Evolutionary conservation across 163 green algal species (phyloP).

Genomic region (Scenedesmus sp.): DNA sequence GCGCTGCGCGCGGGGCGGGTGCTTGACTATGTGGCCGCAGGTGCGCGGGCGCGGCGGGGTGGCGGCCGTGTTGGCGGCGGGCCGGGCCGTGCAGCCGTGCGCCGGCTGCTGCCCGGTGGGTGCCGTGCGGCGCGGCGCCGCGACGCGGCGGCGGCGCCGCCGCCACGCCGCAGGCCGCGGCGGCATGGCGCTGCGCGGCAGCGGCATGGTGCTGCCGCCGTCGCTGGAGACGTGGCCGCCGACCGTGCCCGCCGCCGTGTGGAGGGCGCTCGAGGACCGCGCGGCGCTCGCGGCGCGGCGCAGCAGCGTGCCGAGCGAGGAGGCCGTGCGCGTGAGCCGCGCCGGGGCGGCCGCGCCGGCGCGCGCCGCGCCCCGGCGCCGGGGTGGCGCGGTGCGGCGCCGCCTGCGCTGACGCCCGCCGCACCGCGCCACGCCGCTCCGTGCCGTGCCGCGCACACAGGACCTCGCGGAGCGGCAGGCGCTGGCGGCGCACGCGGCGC

Average conservation of each 20-base stretch:
- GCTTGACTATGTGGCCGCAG: not conserved
- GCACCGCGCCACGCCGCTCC: no score
- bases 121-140: not conserved
- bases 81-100: no score
- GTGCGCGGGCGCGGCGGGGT: conserved; percentile 15
- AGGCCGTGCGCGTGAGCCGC: not conserved
- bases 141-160: no score
- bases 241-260: conserved; percentile 54
- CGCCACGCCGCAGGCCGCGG: no score
- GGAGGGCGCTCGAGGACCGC: conserved; percentile 33
- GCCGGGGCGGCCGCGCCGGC: no score
- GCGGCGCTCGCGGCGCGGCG: conserved; percentile 1
- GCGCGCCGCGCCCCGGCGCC: no score
- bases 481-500: conserved; percentile 16
- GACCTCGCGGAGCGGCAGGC: conserved; percentile 24
- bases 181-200: conserved; percentile 32
- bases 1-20: conserved; percentile 50
- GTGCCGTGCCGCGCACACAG: conserved; percentile 3
- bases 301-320: conserved; percentile 5
- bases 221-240: conserved; percentile 47
- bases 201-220: conserved; percentile 21
- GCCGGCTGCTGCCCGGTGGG: no score
- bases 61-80: no score
- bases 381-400: no score
- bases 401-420: no score